Percentiles rank a stretch among this genome's conserved stretches.
Conservation (phyloP, 805 yeast species). For the Metschnikowia matae region DNA sequence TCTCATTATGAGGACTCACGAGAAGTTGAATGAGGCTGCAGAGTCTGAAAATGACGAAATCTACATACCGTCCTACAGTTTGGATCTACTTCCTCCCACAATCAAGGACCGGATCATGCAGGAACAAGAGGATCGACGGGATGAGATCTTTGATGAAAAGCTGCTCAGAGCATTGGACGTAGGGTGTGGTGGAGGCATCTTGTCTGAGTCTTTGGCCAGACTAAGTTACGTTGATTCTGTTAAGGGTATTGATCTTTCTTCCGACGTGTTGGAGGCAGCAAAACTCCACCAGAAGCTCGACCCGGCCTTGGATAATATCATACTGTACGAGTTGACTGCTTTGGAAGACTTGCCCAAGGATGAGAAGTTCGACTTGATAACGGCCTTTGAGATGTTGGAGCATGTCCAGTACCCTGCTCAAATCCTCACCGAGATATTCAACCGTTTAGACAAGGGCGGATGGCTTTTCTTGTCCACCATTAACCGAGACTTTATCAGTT, state of each 20-base stretch:
- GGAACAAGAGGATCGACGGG: conserved; percentile 49
- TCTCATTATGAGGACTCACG: conserved; percentile 47
- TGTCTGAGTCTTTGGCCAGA: conserved; percentile 84
- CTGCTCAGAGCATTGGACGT: conserved; percentile 67
- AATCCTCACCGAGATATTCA: conserved; percentile 64
- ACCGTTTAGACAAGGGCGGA: conserved; percentile 74
- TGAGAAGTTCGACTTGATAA: conserved; percentile 66
- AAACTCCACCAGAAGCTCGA: conserved; percentile 61
- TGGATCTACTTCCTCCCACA: conserved; percentile 59
- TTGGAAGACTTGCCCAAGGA: conserved; percentile 52
- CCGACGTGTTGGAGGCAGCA: conserved; percentile 80
- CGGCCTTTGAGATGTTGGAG: conserved; percentile 92
- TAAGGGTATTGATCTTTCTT: conserved; percentile 80
- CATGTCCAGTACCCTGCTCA: conserved; percentile 85
- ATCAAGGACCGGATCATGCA: conserved; percentile 44
- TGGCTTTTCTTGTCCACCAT: conserved; percentile 86
- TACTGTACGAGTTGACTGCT: conserved; percentile 57
- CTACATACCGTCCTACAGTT: conserved; percentile 75
- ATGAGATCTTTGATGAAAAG: conserved; percentile 29
- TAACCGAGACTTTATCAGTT: conserved; percentile 79
- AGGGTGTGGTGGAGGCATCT: conserved; percentile 98
- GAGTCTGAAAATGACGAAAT: conserved; percentile 40
- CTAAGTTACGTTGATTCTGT: conserved; percentile 59
- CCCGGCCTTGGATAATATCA: conserved; percentile 52
- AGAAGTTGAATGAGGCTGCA: conserved; percentile 36